Percentiles rank a stretch among this genome's conserved stretches.
These are phyloP conservation scores for Apiotrichum domesticum DNA, from an alignment of 1,284 basidiomycete genomes.

Conservation along the genomic window DNA sequence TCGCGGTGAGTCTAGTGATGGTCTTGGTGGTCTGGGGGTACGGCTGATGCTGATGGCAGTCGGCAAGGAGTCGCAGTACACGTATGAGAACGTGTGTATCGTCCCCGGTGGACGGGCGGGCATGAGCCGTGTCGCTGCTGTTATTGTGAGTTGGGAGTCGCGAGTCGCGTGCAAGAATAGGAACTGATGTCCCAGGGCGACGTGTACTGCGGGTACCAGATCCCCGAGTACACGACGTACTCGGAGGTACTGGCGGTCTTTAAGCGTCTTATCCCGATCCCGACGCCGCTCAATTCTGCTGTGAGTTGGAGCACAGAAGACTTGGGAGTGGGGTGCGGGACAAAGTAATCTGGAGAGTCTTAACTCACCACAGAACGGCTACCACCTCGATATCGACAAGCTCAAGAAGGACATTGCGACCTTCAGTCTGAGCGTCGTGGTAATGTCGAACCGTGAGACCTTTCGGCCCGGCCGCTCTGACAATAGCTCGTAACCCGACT, in stretches of 20 bases:
- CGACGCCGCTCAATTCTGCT: slow-evolving; percentile 53
- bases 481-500: slow-evolving; percentile 53
- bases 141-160: slow-evolving; percentile 50
- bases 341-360: neutral
- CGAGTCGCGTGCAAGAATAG: too few species aligned
- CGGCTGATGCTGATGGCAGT: slow-evolving; percentile 25
- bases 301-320: neutral
- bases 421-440: slow-evolving; percentile 72
- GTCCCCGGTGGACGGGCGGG: slow-evolving; percentile 79
- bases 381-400: slow-evolving; percentile 63
- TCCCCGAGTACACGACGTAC: slow-evolving; percentile 46
- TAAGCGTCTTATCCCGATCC: slow-evolving; percentile 80
- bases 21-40: neutral
- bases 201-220: slow-evolving; percentile 40
- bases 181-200: slow-evolving; percentile 21
- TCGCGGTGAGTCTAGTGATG: slow-evolving; percentile 46
- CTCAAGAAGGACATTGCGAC: slow-evolving; percentile 6
- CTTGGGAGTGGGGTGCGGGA: too few species aligned
- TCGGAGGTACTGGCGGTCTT: slow-evolving; percentile 74
- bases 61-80: slow-evolving; percentile 74
- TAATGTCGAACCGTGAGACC: slow-evolving; percentile 65
- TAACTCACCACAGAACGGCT: slow-evolving; percentile 50
- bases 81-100: slow-evolving; percentile 65
- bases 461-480: neutral
- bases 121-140: slow-evolving; percentile 81